These are phyloP conservation scores for Angomonas desouzai DNA, from an alignment of 208 protist genomes.

Conservation along the genomic window DNA sequence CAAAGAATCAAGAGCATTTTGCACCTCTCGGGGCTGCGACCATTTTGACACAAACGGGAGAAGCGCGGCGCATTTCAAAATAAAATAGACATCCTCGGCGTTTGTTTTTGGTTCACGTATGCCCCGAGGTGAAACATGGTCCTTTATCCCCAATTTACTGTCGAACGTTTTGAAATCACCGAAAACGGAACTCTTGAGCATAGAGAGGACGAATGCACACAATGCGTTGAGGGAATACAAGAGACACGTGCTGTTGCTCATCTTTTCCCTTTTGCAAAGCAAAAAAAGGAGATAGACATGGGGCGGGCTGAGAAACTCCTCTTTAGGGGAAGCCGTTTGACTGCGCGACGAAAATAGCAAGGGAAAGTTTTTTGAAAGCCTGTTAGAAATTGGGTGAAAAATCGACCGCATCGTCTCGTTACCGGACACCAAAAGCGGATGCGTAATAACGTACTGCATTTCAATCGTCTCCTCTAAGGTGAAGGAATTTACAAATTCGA, in stretches of 20 bases:
- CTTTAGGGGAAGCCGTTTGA: neutral
- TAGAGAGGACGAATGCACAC: neutral
- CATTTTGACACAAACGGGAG: neutral
- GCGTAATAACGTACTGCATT: conserved; percentile 14
- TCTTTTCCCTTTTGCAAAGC: neutral
- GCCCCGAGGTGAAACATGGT: neutral
- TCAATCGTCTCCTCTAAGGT: conserved; percentile 28
- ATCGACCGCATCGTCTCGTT: neutral
- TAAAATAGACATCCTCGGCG: neutral
- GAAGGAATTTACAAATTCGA: neutral
- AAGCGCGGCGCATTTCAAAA: neutral
- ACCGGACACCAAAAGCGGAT: conserved; percentile 2
- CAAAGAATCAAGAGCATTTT: neutral
- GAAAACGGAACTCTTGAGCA: neutral
- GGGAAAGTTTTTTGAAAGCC: no score
- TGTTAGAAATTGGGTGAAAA: neutral
- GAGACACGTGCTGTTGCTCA: neutral
- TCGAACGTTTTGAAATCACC: no score
- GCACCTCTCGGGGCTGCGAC: neutral
- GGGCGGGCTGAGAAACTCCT: neutral
- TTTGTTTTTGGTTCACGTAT: neutral
- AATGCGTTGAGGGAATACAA: neutral
- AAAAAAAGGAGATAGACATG: neutral
- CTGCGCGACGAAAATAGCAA: no score
- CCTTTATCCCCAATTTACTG: neutral